Evolutionary conservation across 108 stramenopile species (phyloP).

Genomic region (Fragilariopsis cylindrus): DNA sequence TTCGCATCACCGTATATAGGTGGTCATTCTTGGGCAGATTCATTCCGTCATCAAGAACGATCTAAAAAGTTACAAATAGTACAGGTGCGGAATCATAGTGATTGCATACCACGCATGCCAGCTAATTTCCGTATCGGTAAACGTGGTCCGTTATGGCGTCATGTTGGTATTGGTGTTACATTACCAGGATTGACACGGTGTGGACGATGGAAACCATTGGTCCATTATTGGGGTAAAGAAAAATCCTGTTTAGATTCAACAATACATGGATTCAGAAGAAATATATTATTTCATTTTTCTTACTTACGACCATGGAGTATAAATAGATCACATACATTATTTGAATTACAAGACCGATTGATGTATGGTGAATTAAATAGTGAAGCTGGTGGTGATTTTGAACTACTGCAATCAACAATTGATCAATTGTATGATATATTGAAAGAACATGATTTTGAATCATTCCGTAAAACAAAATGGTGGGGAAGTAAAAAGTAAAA

Average conservation of each 20-base stretch:
- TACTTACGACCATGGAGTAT: slow-evolving; percentile 8
- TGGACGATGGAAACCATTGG: slow-evolving; percentile 10
- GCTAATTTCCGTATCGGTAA: slow-evolving; percentile 2
- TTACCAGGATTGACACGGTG: background rate
- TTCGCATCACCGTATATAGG: slow-evolving; percentile 65
- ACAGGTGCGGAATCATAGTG: slow-evolving; percentile 52
- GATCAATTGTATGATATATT: slow-evolving; percentile 9
- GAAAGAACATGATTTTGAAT: slow-evolving; percentile 13
- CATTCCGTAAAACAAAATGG: background rate
- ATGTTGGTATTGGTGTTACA: slow-evolving; percentile 37
- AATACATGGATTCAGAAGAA: slow-evolving; percentile 12
- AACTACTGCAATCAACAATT: background rate
- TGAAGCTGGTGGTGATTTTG: slow-evolving; percentile 1
- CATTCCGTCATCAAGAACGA: slow-evolving; percentile 58
- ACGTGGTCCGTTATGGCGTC: slow-evolving; percentile 13
- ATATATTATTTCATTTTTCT: slow-evolving; percentile 9
- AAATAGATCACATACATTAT: slow-evolving; percentile 9
- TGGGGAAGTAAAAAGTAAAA: background rate
- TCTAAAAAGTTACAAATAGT: slow-evolving; percentile 51
- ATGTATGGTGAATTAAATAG: slow-evolving; percentile 16
- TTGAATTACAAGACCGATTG: slow-evolving; percentile 14
- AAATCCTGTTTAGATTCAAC: slow-evolving; percentile 14
- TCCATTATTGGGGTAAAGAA: slow-evolving; percentile 18
- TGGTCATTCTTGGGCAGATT: slow-evolving; percentile 52
- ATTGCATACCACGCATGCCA: slow-evolving; percentile 11